Evolutionary conservation across 345 rosid genomes (phyloP), one percentile per base, ranked within the genome.

Genomic region (Linum trigynum): DNA sequence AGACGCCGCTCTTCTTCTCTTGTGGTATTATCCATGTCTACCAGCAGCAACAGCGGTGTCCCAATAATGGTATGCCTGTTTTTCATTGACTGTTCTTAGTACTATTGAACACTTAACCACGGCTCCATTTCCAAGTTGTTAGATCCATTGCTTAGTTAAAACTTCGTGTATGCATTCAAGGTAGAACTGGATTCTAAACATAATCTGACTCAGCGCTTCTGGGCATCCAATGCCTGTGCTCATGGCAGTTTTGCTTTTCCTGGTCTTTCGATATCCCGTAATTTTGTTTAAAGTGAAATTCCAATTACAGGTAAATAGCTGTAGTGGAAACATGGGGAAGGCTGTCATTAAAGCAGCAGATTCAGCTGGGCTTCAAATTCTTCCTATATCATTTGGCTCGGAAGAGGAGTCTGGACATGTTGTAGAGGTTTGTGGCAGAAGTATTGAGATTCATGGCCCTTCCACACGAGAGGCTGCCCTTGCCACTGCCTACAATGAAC

Each of bases 261-360:
- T 57, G 23, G 6, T 56, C 12, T 55, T 16, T 14, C 23, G 15
- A 55, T 6, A 3, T 55, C 23, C 32, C 3, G 7, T 35, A 5
- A 17, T 6, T 38, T 5, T 61, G 14, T 36, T 61, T 61, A 23
- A 6, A 8, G 64, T 8, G 12, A 32, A 4, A 35, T 60, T 11
- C 23, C 9, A 11, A 38, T 62, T 67, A 55, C 67, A 90, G 99
- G 97, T 94, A 60, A 94, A 94, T 76, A 77, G 96, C 67, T 88
- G 96, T 58, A 80, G 76, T 55, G 97, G 96, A 1, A 85, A 85
- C 67, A 90, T 94, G 97, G 96, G 99, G 51, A 84, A 89, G 72
- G 88, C 95, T 71, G 88, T 94, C 39, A 84, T 90, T 67, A 79
- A 79, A 79, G 97, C 92, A 7, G 97, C 95, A 9, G 91, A 85